Percentiles rank a stretch among this genome's conserved stretches.
Evolutionary conservation across 306 rosid species (phyloP).

Genomic region (Fragaria iinumae): DNA sequence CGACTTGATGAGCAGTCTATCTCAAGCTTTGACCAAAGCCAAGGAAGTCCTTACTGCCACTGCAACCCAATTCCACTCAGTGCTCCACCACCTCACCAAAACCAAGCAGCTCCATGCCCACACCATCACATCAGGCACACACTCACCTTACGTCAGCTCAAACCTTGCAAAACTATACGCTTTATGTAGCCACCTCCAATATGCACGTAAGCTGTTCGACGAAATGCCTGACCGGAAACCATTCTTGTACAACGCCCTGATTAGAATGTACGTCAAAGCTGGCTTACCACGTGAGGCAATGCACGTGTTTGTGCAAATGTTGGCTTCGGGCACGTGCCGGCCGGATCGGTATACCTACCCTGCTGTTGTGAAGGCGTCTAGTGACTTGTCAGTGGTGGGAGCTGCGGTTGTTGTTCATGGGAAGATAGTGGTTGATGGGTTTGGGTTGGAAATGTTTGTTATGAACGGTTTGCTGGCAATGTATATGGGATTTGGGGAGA

Average conservation of each 20-base stretch:
- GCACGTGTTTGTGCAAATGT: slow-evolving; percentile 56
- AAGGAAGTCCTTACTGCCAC: slow-evolving; percentile 20
- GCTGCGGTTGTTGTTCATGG: slow-evolving; percentile 69
- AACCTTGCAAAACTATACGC: slow-evolving; percentile 54
- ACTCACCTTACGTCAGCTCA: slow-evolving; percentile 37
- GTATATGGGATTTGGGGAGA: slow-evolving; percentile 70
- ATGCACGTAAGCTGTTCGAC: slow-evolving; percentile 64
- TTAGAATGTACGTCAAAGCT: slow-evolving; percentile 47
- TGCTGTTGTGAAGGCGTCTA: slow-evolving; percentile 65
- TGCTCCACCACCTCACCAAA: slow-evolving; percentile 38
- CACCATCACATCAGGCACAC: slow-evolving; percentile 42
- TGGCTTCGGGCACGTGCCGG: slow-evolving; percentile 28
- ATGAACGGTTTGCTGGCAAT: slow-evolving; percentile 77
- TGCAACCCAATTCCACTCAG: slow-evolving; percentile 27
- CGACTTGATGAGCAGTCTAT: slow-evolving; percentile 37
- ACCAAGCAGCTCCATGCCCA: slow-evolving; percentile 65
- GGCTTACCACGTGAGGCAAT: slow-evolving; percentile 53
- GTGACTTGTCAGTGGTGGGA: slow-evolving; percentile 44
- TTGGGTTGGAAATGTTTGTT: slow-evolving; percentile 45
- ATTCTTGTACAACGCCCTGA: slow-evolving; percentile 53
- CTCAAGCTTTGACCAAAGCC: slow-evolving; percentile 31
- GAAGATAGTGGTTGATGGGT: slow-evolving; percentile 45
- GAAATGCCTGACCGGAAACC: slow-evolving; percentile 43
- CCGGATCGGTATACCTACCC: slow-evolving; percentile 74
- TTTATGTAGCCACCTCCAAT: slow-evolving; percentile 42